A percentile compares a stretch with the other conserved stretches of the same genome.
Conservation (phyloP, 1,284 basidiomycete species). For the Trichosporon sp. region DNA sequence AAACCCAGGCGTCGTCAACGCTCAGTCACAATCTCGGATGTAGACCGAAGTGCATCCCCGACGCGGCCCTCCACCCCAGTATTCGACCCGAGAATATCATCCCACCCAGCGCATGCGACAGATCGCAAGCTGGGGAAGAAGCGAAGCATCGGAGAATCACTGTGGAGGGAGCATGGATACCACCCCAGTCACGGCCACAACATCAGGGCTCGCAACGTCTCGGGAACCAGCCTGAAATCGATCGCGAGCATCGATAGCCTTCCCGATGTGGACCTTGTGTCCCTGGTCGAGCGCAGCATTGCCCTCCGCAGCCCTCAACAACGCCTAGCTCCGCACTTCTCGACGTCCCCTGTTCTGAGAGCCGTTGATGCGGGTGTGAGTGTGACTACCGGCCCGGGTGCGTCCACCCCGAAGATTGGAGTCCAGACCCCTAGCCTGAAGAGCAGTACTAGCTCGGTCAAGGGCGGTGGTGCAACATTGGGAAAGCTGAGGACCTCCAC, state of each 20-base stretch:
- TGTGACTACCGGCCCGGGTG: background rate
- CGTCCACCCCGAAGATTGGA: background rate
- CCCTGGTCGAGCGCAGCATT: conserved; percentile 21
- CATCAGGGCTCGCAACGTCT: background rate
- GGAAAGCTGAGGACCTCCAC: background rate
- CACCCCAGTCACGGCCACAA: background rate
- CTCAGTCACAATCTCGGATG: background rate
- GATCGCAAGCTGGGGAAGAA: background rate
- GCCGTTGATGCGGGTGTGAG: background rate
- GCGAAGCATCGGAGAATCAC: background rate
- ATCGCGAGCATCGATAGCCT: background rate
- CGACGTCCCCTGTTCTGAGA: background rate
- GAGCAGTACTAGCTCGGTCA: background rate
- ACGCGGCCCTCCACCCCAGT: background rate
- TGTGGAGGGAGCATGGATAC: background rate
- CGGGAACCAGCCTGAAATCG: background rate
- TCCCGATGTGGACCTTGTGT: conserved; percentile 12
- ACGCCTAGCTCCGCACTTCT: background rate
- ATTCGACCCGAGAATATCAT: background rate
- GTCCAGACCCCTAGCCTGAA: background rate
- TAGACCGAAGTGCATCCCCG: background rate
- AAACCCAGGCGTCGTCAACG: background rate
- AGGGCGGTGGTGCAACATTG: background rate
- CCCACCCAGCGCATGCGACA: background rate
- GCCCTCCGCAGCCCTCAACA: conserved; percentile 10